phyloP scores from a whole-genome alignment of 2,329 filamentous ascomycete genomes.

The Fusarium mexicanum region DNA sequence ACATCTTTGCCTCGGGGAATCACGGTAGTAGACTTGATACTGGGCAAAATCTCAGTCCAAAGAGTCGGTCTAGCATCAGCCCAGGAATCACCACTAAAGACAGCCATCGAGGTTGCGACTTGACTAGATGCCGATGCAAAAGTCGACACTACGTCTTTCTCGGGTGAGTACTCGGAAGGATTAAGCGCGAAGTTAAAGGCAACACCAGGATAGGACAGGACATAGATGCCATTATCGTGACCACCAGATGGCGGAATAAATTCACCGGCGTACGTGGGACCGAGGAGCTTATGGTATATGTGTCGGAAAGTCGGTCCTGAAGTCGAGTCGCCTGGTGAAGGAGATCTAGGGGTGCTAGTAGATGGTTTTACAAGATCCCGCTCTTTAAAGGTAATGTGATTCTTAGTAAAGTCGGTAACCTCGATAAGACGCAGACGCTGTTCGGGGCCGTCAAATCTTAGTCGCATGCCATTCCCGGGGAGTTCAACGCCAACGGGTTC shows the following conservation, averaged over 20 bases:
- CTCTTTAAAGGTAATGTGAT: slow-evolving; percentile 80
- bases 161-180: slow-evolving; percentile 76
- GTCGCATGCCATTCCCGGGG: slow-evolving; percentile 84
- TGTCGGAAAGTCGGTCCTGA: slow-evolving; percentile 82
- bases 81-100: slow-evolving; percentile 94
- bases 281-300: slow-evolving; percentile 92
- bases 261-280: slow-evolving; percentile 93
- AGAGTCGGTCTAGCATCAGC: slow-evolving; percentile 79
- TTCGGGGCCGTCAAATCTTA: slow-evolving; percentile 93
- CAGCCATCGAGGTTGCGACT: slow-evolving; percentile 84
- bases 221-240: slow-evolving; percentile 76
- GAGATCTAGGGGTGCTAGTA: slow-evolving; percentile 50
- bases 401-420: slow-evolving; percentile 88
- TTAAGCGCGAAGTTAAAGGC: slow-evolving; percentile 90
- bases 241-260: slow-evolving; percentile 74
- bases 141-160: slow-evolving; percentile 84
- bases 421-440: slow-evolving; percentile 93
- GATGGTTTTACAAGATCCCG: slow-evolving; percentile 78
- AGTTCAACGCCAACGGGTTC: slow-evolving; percentile 80
- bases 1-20: slow-evolving; percentile 78
- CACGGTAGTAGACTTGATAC: slow-evolving; percentile 76
- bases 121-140: slow-evolving; percentile 81
- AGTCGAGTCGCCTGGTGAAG: slow-evolving; percentile 46
- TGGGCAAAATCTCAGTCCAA: slow-evolving; percentile 78
- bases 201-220: slow-evolving; percentile 93